phyloP scores from a whole-genome alignment of 345 rosid genomes.

The Lumnitzera littorea region DNA sequence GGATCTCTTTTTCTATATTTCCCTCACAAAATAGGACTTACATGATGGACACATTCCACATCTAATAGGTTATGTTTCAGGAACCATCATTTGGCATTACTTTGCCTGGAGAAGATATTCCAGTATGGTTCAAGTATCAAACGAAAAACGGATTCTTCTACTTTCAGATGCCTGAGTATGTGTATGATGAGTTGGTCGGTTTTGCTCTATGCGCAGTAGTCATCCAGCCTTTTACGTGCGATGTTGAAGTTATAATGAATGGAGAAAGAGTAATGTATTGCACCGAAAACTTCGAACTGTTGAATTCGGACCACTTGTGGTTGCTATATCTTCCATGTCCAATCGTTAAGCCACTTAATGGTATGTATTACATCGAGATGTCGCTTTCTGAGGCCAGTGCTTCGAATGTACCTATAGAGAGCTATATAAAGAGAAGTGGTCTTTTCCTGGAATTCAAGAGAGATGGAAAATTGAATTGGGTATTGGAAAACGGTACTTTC shows the following conservation, averaged over 20 bases:
- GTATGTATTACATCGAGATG: constrained; percentile 10
- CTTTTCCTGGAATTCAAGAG: constrained; percentile 14
- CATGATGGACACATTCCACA: too few relatives aligned
- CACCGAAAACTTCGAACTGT: not conserved
- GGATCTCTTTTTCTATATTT: too few relatives aligned
- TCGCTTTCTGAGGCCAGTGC: not conserved
- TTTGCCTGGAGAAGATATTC: constrained; percentile 5
- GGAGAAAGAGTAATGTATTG: not conserved
- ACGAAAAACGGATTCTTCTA: constrained; percentile 9
- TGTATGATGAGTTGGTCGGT: constrained; percentile 12
- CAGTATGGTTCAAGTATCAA: constrained; percentile 11
- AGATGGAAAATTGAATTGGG: constrained; percentile 8
- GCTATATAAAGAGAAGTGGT: constrained; percentile 7
- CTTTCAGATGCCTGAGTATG: constrained; percentile 10
- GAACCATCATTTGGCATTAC: constrained; percentile 10
- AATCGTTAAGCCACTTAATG: not conserved
- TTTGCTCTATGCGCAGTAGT: constrained; percentile 12
- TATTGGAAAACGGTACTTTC: not conserved
- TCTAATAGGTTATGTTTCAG: constrained; percentile 1
- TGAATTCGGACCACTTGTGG: constrained; percentile 18
- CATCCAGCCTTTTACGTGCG: not conserved
- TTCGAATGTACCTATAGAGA: constrained; percentile 2
- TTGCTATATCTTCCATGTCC: constrained; percentile 9
- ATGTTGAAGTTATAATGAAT: constrained; percentile 2
- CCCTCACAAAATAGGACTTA: too few relatives aligned